Base-by-base conservation (phyloP, 805 yeast genomes). In the Osmozyma mogii region DNA sequence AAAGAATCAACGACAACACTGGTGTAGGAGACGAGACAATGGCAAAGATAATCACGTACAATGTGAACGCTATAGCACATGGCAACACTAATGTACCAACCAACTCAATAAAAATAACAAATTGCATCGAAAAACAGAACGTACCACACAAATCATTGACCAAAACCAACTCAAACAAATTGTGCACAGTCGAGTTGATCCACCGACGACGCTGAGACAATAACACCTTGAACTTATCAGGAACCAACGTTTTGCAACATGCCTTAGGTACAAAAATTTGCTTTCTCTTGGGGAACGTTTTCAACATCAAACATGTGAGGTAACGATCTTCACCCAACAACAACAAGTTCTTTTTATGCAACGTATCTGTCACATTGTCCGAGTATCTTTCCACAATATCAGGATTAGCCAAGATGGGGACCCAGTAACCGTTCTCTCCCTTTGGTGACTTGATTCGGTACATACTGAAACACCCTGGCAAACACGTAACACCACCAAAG, bases 131-230 rank as follows among this genome's bases (percentile, higher is more conserved):
- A 45, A 88, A 83, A 45, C 95, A 85, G 52, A 87, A 87, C 0
- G 94, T 84, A 43, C 96, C 96, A 68, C 96, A 87, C 40, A 88
- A 66, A 52, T 87, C 95, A 30, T 76, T 75, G 13, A 87, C 88
- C 38, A 84, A 59, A 4, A 80, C 83, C 47, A 87, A 72, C 54
- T 87, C 96, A 76, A 88, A 71, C 55, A 87, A 70, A 49, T 87
- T 87, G 56, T 87, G 96, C 21, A 87, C 88, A 0, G 96, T 88
- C 4, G 96, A 87, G 55, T 87, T 87, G 45, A 87, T 87, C 96
- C 96, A 87, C 53, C 96, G 82, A 61, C 96, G 84, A 54, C 96
- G 79, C 54, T 87, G 96, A 1, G 95, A 87, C 27, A 87, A 63
- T 40, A 87, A 64, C 27, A 87, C 92, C 39, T 58, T 68, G 52